phyloP scores from a whole-genome alignment of 345 rosid species.

The thale cress (Arabidopsis thaliana) region DNA sequence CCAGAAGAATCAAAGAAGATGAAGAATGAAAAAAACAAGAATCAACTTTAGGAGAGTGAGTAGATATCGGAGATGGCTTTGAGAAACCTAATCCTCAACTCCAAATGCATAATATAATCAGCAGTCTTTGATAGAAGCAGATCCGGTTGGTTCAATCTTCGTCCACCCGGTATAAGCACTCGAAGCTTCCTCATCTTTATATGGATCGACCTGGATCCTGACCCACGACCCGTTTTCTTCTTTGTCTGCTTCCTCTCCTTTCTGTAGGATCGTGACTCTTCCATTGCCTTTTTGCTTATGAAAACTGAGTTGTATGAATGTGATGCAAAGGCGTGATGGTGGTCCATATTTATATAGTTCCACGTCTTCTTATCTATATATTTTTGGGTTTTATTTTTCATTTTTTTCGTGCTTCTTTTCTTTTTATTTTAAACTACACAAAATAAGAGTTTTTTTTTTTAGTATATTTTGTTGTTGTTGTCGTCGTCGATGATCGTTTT shows the following conservation, averaged over 20 bases:
- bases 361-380: neutral
- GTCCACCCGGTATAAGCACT: conserved; percentile 70
- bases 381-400: neutral
- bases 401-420: neutral
- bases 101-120: conserved; percentile 63
- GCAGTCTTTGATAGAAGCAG: conserved; percentile 58
- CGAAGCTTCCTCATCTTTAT: conserved; percentile 64
- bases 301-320: neutral
- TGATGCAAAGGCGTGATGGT: conserved; percentile 24
- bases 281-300: conserved; percentile 17
- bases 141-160: conserved; percentile 52
- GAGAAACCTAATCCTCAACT: conserved; percentile 56
- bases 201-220: conserved; percentile 28
- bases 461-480: neutral
- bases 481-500: conserved; percentile 10
- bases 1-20: neutral
- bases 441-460: neutral
- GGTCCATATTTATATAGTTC: conserved; percentile 29
- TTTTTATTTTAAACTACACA: neutral
- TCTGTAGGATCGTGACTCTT: conserved; percentile 26
- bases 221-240: conserved; percentile 22
- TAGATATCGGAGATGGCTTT: conserved; percentile 59
- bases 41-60: conserved; percentile 17
- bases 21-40: neutral
- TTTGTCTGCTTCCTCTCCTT: conserved; percentile 39